Base-by-base conservation (phyloP, 2,329 filamentous ascomycete species). In the Monilinia polystroma region DNA sequence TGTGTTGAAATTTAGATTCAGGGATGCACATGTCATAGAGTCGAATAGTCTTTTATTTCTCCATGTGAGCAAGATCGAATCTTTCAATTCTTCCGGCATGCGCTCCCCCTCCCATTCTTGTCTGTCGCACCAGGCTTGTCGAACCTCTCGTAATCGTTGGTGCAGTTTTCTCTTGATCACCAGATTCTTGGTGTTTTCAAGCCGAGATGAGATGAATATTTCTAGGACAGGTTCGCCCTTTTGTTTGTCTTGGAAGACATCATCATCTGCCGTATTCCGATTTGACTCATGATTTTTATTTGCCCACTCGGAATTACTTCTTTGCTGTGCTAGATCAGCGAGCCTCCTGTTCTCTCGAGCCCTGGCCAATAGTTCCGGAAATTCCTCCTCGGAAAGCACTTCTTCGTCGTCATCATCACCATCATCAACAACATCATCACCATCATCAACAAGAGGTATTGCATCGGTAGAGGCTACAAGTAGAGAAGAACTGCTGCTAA, bases 31-130 rank as follows among this genome's bases (percentile, higher is more conserved):
- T 1, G 89, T 93, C 6, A 90, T 91, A n/a, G 85, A 84, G 70
- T 90, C 86, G 75, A 90, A 97, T 3, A 97, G 78, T 68, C 86
- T 85, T 67, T 85, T 86, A 35, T 86, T 84, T 70, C 88, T 88
- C 89, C 91, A 97, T 0, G 91, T 95, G 66, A 98, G 83, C 72
- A 95, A 90, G 23, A 96, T 80, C 0, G 81, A 79, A 5, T 83
- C 79, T 11, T 77, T 80, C 0, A 82, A 79, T 5, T 82, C 78
- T 2, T 76, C 71, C 2, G 77, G 70, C 10, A 82, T 72, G 12
- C 72, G 45, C 7, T 77, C 62, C 1, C 76, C 75, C 2, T 80
- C 77, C 57, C 87, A 83, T 1, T 76, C 77, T 74, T 93, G 89
- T 64, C 83, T 82, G 16, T 81, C 78, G 72, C 90, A 86, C 91